Percentiles rank a stretch among this genome's conserved stretches.
These are phyloP conservation scores for Gracilaria caudata DNA, from an alignment of 23 red algal species.

Conservation along the genomic window DNA sequence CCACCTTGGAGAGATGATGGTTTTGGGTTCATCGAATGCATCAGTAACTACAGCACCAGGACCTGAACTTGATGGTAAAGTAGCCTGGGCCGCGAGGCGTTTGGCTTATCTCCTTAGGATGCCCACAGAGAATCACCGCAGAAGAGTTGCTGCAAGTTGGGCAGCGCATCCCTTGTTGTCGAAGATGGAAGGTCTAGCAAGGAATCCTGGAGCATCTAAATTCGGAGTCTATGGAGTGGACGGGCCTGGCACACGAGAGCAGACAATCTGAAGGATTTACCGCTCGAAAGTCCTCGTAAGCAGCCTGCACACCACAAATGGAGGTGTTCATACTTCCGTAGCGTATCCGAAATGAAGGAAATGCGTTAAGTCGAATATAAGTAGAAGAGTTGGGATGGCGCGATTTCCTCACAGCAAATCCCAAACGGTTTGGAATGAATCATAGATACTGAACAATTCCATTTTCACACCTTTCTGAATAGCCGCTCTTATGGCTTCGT, in stretches of 20 bases:
- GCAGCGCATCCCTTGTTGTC: conserved; percentile 56
- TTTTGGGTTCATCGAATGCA: conserved; percentile 78
- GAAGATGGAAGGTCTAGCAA: conserved; percentile 39
- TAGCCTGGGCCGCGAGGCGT: conserved; percentile 75
- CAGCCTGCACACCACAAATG: neutral
- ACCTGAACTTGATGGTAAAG: conserved; percentile 69
- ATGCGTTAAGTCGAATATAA: neutral
- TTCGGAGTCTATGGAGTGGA: neutral
- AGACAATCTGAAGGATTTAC: neutral
- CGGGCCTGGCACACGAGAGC: neutral
- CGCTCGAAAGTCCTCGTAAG: neutral
- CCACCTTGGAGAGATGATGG: conserved; percentile 97
- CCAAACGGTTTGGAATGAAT: neutral
- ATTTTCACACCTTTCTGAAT: neutral
- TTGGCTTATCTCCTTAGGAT: conserved; percentile 87
- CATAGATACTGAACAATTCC: neutral
- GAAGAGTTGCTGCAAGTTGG: conserved; percentile 82
- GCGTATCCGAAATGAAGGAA: neutral
- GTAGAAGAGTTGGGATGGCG: neutral
- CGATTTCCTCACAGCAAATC: neutral
- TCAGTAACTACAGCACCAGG: conserved; percentile 67
- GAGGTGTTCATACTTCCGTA: neutral
- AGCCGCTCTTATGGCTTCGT: neutral
- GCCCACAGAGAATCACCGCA: conserved; percentile 87
- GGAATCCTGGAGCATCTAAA: neutral